These are phyloP conservation scores for Pythium guiyangense DNA, from an alignment of 352 stramenopile genomes.

Conservation along the genomic window DNA sequence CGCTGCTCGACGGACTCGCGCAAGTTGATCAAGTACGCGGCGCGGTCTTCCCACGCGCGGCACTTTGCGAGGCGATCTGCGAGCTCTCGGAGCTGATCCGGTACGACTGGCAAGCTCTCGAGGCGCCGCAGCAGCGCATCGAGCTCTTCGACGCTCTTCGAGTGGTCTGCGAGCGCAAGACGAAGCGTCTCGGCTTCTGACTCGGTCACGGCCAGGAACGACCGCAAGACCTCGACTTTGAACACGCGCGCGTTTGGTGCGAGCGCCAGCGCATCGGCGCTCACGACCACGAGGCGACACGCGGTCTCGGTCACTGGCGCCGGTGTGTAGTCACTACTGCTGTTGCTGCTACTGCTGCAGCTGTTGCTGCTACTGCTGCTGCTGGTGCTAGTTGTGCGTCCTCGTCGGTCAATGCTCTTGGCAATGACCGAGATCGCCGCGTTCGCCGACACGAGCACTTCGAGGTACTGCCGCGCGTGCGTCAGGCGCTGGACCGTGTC, in stretches of 20 bases:
- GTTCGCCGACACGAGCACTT: conserved; percentile 15
- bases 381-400: not conserved
- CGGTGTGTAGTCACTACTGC: not conserved
- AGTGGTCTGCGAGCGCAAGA: conserved; percentile 25
- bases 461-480: conserved; percentile 13
- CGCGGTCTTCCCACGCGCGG: conserved; percentile 44
- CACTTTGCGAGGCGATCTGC: conserved; percentile 49
- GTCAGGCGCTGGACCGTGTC: conserved; percentile 2
- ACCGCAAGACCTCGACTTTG: conserved; percentile 37
- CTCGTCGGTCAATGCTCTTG: conserved; percentile 8
- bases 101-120: conserved; percentile 29
- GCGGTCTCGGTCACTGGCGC: conserved; percentile 16
- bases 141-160: conserved; percentile 46
- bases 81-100: conserved; percentile 34
- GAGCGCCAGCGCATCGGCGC: conserved; percentile 23
- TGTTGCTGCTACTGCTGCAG: too few species aligned
- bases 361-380: too few species aligned
- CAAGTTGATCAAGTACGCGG: conserved; percentile 34
- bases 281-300: conserved; percentile 25
- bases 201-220: conserved; percentile 27
- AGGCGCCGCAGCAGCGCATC: conserved; percentile 35
- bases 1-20: conserved; percentile 15
- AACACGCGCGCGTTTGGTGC: conserved; percentile 12
- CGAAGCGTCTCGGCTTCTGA: conserved; percentile 21
- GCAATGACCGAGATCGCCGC: conserved; percentile 11